A percentile compares a stretch with the other conserved stretches of the same genome.
phyloP scores from a whole-genome alignment of 208 protist species.

The Lotmaria passim region DNA sequence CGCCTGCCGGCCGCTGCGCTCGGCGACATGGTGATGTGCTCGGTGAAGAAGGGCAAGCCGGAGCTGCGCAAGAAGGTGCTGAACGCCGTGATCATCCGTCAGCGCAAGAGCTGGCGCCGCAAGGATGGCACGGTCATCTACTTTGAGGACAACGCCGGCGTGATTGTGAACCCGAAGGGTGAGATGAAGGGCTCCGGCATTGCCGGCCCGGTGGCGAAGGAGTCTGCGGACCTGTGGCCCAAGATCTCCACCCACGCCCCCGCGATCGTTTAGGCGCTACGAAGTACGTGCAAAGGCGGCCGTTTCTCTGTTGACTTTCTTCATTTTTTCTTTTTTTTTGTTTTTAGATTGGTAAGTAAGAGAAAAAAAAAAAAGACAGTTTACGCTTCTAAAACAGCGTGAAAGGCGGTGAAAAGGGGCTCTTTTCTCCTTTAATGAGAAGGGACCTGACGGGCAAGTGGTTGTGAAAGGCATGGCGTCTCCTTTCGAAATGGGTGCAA shows the following conservation, averaged over 20 bases:
- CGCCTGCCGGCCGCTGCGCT: slow-evolving; percentile 97
- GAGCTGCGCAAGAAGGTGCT: slow-evolving; percentile 99
- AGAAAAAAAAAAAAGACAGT: neutral
- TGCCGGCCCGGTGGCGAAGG: slow-evolving; percentile 99
- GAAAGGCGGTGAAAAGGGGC: too few species aligned
- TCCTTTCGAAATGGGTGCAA: too few species aligned
- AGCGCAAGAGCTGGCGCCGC: slow-evolving; percentile 99
- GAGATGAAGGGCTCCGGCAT: slow-evolving; percentile 99
- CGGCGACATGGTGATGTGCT: slow-evolving; percentile 99
- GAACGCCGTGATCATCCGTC: slow-evolving; percentile 98
- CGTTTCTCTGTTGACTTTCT: slow-evolving; percentile 12
- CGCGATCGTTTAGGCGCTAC: slow-evolving; percentile 94
- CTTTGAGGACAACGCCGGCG: slow-evolving; percentile 99
- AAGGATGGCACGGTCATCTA: slow-evolving; percentile 99
- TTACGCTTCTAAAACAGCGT: too few species aligned
- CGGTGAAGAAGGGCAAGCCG: slow-evolving; percentile 99
- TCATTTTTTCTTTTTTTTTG: slow-evolving; percentile 17
- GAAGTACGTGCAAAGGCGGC: neutral
- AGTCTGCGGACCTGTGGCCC: slow-evolving; percentile 99
- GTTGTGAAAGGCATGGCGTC: too few species aligned
- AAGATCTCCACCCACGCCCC: slow-evolving; percentile 97
- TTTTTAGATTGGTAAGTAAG: neutral
- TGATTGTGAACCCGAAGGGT: slow-evolving; percentile 99
- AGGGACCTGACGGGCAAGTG: too few species aligned
- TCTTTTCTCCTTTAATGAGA: too few species aligned